Evolutionary conservation across 495 filamentous ascomycete species (phyloP).

Genomic region (Sordaria brevicollis): DNA sequence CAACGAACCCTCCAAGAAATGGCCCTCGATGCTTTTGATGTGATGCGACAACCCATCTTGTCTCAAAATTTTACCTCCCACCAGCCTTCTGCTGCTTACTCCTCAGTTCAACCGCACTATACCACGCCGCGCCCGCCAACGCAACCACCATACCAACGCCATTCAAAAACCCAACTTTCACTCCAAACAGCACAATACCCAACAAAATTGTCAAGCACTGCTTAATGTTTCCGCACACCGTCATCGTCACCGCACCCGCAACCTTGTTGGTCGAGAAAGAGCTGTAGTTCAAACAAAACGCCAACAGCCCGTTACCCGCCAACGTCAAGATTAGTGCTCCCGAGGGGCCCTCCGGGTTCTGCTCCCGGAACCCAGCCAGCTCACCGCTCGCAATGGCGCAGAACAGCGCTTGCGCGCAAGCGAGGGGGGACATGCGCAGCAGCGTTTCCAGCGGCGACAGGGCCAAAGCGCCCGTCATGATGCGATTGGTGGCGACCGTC

Average conservation of each 20-base stretch:
- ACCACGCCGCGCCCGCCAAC: conserved; percentile 37
- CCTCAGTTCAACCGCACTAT: conserved; percentile 31
- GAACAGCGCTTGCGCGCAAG: conserved; percentile 37
- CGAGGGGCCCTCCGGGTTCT: conserved; percentile 7
- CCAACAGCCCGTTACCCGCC: conserved; percentile 38
- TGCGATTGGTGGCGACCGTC: conserved; percentile 46
- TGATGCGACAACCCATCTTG: too few relatives aligned
- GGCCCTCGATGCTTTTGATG: too few relatives aligned
- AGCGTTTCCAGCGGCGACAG: conserved; percentile 44
- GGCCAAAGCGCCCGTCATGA: conserved; percentile 41
- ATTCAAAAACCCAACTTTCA: conserved; percentile 37
- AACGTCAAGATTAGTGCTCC: conserved; percentile 18
- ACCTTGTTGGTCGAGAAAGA: conserved; percentile 48
- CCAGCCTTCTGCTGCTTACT: conserved; percentile 2
- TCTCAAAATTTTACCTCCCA: background rate
- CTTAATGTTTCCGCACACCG: conserved; percentile 49
- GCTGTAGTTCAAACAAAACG: conserved; percentile 43
- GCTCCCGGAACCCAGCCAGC: conserved; percentile 15
- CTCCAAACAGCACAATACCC: conserved; percentile 41
- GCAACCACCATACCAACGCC: conserved; percentile 35
- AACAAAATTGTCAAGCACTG: conserved; percentile 47
- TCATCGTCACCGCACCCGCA: conserved; percentile 46
- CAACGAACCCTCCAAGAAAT: too few relatives aligned
- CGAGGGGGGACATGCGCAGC: conserved; percentile 45
- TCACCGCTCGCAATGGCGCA: conserved; percentile 42